Evolutionary conservation across 73 alveolate genomes (phyloP).

Genomic region (Symbiodinium pilosum): DNA sequence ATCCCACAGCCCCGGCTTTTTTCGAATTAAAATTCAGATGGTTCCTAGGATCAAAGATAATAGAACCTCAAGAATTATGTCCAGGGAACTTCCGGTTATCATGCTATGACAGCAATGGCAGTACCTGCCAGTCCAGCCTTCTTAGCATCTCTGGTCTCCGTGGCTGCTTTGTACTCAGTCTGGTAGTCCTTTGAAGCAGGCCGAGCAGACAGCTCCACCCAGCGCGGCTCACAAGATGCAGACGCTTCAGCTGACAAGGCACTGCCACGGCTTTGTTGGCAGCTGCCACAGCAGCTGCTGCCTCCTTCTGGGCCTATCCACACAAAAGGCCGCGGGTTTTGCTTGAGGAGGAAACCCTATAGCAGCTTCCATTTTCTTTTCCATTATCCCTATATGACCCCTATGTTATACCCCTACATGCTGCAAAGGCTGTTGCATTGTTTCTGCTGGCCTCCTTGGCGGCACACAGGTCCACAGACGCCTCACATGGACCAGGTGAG

Average conservation of each 20-base stretch:
- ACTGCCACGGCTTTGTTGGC: constrained; percentile 75
- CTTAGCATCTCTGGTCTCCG: constrained; percentile 59
- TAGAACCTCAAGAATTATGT: too few relatives aligned
- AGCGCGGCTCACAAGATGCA: too few relatives aligned
- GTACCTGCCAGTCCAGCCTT: constrained; percentile 39
- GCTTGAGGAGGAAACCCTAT: too few relatives aligned
- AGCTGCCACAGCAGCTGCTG: constrained; percentile 19
- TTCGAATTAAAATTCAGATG: too few relatives aligned
- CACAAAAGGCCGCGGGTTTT: not conserved
- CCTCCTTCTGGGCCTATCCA: constrained; percentile 60
- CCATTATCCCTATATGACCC: too few relatives aligned
- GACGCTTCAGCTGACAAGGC: not conserved
- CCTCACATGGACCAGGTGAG: not conserved
- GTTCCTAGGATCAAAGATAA: too few relatives aligned
- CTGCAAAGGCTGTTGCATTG: too few relatives aligned
- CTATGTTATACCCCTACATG: too few relatives aligned
- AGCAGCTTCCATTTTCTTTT: too few relatives aligned
- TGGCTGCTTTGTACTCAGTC: constrained; percentile 73
- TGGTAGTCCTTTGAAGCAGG: constrained; percentile 32
- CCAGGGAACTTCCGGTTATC: too few relatives aligned
- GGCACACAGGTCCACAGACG: not conserved
- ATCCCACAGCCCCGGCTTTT: too few relatives aligned
- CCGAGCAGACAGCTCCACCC: not conserved
- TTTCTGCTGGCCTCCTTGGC: constrained; percentile 8
- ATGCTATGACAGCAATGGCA: too few relatives aligned